phyloP scores from a whole-genome alignment of 768 basidiomycete species.

The Lentinula edodes region DNA sequence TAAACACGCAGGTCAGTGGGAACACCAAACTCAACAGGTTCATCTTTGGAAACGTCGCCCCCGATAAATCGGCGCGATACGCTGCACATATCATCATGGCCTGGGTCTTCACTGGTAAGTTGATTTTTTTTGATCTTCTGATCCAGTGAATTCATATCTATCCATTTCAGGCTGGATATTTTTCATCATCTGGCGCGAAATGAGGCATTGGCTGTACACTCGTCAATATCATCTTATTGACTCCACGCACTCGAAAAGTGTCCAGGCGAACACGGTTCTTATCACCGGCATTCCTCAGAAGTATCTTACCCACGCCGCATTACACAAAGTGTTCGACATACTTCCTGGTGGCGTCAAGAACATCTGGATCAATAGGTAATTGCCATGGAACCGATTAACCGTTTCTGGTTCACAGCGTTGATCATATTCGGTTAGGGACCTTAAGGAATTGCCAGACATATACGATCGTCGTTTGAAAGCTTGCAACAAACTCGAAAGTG shows the following conservation, averaged over 20 bases:
- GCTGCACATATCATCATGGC: constrained; percentile 75
- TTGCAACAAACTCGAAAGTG: constrained; percentile 76
- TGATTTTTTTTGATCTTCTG: constrained; percentile 4
- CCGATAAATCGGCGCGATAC: constrained; percentile 49
- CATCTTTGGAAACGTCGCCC: constrained; percentile 74
- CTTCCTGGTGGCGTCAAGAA: constrained; percentile 88
- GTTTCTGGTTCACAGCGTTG: too few species aligned
- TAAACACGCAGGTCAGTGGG: constrained; percentile 38
- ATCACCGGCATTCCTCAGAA: constrained; percentile 82
- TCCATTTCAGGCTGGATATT: constrained; percentile 67
- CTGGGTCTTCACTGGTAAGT: constrained; percentile 74
- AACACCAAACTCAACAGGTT: constrained; percentile 62
- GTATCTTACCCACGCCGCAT: constrained; percentile 66
- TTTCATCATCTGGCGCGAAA: constrained; percentile 76
- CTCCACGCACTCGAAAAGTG: constrained; percentile 63
- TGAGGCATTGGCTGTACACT: constrained; percentile 70
- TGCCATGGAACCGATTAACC: not conserved
- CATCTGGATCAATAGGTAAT: constrained; percentile 86
- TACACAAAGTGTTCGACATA: constrained; percentile 66
- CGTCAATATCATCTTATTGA: constrained; percentile 83
- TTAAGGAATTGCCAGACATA: constrained; percentile 81
- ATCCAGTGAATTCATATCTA: not conserved
- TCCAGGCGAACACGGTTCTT: constrained; percentile 88
- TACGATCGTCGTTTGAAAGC: constrained; percentile 74
- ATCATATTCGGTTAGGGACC: constrained; percentile 63